These are phyloP conservation scores for Grigorovia transvaalensis DNA, from an alignment of 805 yeast species.

Conservation along the genomic window DNA sequence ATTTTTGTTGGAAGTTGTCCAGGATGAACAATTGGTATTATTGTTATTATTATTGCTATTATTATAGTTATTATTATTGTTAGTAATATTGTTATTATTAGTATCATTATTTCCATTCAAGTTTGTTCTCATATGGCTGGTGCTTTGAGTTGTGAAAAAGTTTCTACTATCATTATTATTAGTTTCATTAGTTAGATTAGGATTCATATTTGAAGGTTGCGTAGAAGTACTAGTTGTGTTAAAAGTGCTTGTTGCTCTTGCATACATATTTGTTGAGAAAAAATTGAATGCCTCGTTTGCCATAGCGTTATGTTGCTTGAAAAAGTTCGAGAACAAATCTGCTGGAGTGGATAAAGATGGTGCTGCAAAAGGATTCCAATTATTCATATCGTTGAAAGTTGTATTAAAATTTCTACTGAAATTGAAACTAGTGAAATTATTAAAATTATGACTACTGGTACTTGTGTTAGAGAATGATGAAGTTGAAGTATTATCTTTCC, in stretches of 20 bases:
- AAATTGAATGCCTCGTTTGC: neutral
- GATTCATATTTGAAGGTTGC: no score
- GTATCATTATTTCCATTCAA: neutral
- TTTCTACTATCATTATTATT: no score
- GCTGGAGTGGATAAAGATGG: constrained; percentile 11
- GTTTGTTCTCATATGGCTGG: neutral
- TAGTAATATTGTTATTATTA: neutral
- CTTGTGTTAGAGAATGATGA: neutral
- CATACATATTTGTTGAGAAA: neutral
- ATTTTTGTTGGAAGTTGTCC: neutral
- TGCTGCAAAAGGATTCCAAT: neutral
- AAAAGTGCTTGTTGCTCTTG: neutral
- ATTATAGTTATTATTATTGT: no score
- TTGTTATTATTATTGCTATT: neutral
- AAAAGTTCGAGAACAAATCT: constrained; percentile 24
- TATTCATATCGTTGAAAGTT: neutral
- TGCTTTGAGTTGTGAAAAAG: no score
- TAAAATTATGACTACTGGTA: neutral
- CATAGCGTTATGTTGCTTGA: constrained; percentile 6
- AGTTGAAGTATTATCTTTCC: neutral
- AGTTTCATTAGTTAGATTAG: no score
- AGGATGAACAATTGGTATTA: neutral
- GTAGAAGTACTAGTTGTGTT: neutral
- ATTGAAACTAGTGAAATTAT: neutral
- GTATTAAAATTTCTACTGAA: neutral